Base-by-base conservation (phyloP, 2,329 filamentous ascomycete genomes). In the Hysterium pulicare region DNA sequence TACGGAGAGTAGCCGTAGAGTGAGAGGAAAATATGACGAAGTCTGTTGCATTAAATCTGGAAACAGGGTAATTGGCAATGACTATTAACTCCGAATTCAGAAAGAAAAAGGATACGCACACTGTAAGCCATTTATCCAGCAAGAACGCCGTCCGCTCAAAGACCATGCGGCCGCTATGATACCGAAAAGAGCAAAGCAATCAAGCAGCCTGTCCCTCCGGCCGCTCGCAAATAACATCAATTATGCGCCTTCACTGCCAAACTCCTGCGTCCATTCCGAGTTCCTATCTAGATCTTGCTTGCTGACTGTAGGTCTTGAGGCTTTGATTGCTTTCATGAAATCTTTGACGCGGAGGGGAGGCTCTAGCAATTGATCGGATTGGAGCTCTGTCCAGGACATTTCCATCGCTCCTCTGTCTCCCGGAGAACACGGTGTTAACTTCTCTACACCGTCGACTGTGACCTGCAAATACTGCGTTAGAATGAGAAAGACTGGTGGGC, bases 221-320 rank as follows among this genome's bases (percentile, higher is more conserved):
- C n/a, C n/a, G n/a, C n/a, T n/a, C n/a, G n/a, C n/a, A n/a, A n/a
- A n/a, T n/a, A n/a, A n/a, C n/a, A n/a, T n/a, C n/a, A n/a, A n/a
- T 47, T 64, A 82, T 38, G 78, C 80, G 15, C 91, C 91, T 66
- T 96, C 91, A 63, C 89, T 95, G 43, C 91, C 91, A 70, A 97
- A 97, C 71, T 97, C 90, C 58, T 85, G 80, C 8, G 93, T 98
- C 93, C 93, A 98, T 33, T 96, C 90, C 35, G 86, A 77, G 66
- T 91, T 96, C 59, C 81, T 79, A 53, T 82, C 78, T 34, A 98
- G 77, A 63, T 98, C 94, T 38, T 90, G 89, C 38, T 80, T 77
- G 40, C 89, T 93, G 40, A 98, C 93, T 0, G 93, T 97, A 17
- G 93, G 93, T 60, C 93, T 76, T 38, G 88, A 88, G 35, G 84